Evolutionary conservation across 768 basidiomycete species (phyloP), one percentile per base, ranked within the genome.

Genomic region (Xerocomellus dryophilus): DNA sequence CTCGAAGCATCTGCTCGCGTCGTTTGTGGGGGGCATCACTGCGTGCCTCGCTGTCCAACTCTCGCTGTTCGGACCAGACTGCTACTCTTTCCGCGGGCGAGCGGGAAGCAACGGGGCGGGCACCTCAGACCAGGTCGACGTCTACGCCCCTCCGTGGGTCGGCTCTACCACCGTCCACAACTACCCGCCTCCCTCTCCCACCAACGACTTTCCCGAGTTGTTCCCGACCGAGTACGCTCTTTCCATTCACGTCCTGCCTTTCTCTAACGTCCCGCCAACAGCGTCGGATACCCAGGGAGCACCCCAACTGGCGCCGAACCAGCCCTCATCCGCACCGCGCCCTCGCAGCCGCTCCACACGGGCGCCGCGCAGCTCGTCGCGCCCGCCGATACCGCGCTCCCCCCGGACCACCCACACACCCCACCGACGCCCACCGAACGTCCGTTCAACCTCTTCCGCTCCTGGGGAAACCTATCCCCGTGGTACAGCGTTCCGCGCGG

Each of bases 381-480:
- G n/a, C 84, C 87, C 1, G 59, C 73, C 4, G 54, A 66, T 4
- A 9, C 46, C 7, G 32, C 56, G 1, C 51, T 78, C 56, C 61
- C 61, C 18, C 63, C 25, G 25, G 25, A 68, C 40, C 38, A 49
- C 34, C 5, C 43, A 5, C 49, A 51, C 35, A 38, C 44, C 2
- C 43, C 47, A 2, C 12, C 46, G 21, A 51, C 53, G 43, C 44
- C 60, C n/a, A 18, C 11, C 4, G 68, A 72, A 17, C 68, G 68
- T 34, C 53, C 73, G 10, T 92, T 90, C 59, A 81, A 86, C 63
- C 62, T 93, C 41, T 83, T 92, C 71, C 81, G 77, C 66, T 79
- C 82, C 40, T 93, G 91, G 91, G 91, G 91, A 1, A 93, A 92
- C 63, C 68, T 91, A 39, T 86, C 86, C 1, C 91, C 91, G 11